These are phyloP conservation scores for Plasmodium cynomolgi DNA, from an alignment of 169 alveolate genomes.

Conservation along the genomic window DNA sequence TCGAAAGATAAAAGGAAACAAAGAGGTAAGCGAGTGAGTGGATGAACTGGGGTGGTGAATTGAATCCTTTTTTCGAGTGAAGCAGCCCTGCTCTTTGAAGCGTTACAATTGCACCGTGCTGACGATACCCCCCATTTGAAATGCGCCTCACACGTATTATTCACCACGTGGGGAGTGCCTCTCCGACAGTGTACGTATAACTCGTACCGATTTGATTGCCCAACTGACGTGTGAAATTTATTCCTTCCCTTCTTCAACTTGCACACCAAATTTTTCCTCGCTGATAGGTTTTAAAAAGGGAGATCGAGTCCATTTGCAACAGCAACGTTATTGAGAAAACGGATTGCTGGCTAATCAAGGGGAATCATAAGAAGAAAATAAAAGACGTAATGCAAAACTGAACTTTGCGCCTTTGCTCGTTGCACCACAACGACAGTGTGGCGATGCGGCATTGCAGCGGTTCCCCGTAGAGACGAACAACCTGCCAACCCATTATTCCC, in stretches of 20 bases:
- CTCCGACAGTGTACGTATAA: background rate
- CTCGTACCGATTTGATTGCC: background rate
- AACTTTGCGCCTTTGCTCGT: slow-evolving; percentile 32
- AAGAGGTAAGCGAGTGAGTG: slow-evolving; percentile 32
- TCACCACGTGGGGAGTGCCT: background rate
- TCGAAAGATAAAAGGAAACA: slow-evolving; percentile 82
- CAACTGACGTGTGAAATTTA: background rate
- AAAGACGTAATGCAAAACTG: slow-evolving; percentile 66
- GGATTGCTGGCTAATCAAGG: slow-evolving; percentile 80
- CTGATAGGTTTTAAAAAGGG: slow-evolving; percentile 74
- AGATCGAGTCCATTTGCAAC: slow-evolving; percentile 78
- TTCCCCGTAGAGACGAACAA: background rate
- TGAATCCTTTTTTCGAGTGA: background rate
- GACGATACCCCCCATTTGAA: background rate
- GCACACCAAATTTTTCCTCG: background rate
- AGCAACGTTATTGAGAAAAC: slow-evolving; percentile 76
- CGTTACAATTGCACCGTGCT: background rate
- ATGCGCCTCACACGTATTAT: background rate
- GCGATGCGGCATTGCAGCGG: background rate
- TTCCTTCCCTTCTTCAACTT: background rate
- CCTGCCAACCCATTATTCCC: background rate
- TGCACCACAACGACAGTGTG: slow-evolving; percentile 72
- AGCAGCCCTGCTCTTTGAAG: background rate
- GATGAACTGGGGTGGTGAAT: background rate
- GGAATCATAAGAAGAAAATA: slow-evolving; percentile 81